Percentiles rank a stretch among this genome's conserved stretches.
phyloP scores from a whole-genome alignment of 257 asterid genomes.

The Galeopsis tetrahit region DNA sequence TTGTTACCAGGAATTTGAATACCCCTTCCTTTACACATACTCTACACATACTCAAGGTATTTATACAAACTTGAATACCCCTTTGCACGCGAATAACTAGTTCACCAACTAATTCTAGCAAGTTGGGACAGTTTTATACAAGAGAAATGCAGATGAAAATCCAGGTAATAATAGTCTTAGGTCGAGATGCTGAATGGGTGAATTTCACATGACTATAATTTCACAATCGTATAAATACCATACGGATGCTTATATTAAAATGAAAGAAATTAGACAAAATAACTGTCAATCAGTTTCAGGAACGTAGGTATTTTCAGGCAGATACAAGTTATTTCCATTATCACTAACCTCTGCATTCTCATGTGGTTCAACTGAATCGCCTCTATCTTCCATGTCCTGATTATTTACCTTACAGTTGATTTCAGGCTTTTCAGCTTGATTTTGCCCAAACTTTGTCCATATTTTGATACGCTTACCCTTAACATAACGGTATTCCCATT shows the following conservation, averaged over 20 bases:
- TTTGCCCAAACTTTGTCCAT: constrained; percentile 43
- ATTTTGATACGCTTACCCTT: constrained; percentile 83
- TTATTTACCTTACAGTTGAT: constrained; percentile 24
- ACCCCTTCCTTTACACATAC: no score
- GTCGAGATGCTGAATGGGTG: no score
- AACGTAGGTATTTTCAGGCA: constrained; percentile 31
- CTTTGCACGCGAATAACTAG: no score
- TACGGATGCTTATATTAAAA: background rate
- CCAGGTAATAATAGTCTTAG: no score
- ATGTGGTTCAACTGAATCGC: constrained; percentile 32
- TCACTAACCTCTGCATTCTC: constrained; percentile 40
- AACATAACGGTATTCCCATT: constrained; percentile 76
- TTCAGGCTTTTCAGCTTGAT: constrained; percentile 25
- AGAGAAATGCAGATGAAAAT: no score
- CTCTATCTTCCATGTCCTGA: constrained; percentile 34
- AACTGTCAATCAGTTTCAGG: constrained; percentile 8
- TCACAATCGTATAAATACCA: background rate
- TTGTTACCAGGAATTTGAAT: no score
- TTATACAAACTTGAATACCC: no score
- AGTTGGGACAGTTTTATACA: no score
- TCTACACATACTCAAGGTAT: no score
- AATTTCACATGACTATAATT: no score
- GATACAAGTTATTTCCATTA: constrained; percentile 29
- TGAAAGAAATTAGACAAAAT: background rate
- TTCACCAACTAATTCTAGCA: no score